These are phyloP conservation scores for Rubroboletus pulcherrimus DNA, from an alignment of 768 basidiomycete species.

Conservation along the genomic window DNA sequence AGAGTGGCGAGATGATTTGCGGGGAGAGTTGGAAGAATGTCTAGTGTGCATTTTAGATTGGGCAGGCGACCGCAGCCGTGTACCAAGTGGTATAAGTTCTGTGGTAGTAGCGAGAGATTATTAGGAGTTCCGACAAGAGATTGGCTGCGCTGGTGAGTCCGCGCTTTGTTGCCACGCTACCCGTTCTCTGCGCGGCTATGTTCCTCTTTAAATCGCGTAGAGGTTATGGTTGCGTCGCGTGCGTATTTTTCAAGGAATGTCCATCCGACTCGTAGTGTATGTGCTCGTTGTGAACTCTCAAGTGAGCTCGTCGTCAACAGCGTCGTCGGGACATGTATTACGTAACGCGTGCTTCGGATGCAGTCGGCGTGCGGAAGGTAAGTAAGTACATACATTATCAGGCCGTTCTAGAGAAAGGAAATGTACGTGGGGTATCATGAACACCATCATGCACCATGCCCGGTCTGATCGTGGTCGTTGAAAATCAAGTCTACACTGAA, in stretches of 20 bases:
- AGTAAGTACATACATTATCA: background rate
- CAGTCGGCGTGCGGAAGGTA: background rate
- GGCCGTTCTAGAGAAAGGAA: background rate
- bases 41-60: conserved; percentile 24
- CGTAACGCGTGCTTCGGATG: conserved; percentile 6
- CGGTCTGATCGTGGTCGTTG: background rate
- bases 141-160: conserved; percentile 1
- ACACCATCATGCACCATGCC: background rate
- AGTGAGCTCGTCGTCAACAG: background rate
- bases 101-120: conserved; percentile 8
- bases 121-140: conserved; percentile 11
- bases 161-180: conserved; percentile 4
- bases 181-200: conserved; percentile 1
- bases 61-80: background rate
- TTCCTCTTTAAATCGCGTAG: conserved; percentile 1
- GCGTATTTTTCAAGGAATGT: conserved; percentile 24
- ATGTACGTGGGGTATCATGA: background rate
- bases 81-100: conserved; percentile 10
- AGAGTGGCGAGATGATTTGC: conserved; percentile 30
- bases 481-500: background rate
- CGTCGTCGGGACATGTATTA: conserved; percentile 7
- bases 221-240: conserved; percentile 5
- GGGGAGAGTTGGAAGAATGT: conserved; percentile 26
- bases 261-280: conserved; percentile 21
- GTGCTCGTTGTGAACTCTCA: background rate